Evolutionary conservation across 306 rosid genomes (phyloP).

Genomic region (Cucumis hystrix): DNA sequence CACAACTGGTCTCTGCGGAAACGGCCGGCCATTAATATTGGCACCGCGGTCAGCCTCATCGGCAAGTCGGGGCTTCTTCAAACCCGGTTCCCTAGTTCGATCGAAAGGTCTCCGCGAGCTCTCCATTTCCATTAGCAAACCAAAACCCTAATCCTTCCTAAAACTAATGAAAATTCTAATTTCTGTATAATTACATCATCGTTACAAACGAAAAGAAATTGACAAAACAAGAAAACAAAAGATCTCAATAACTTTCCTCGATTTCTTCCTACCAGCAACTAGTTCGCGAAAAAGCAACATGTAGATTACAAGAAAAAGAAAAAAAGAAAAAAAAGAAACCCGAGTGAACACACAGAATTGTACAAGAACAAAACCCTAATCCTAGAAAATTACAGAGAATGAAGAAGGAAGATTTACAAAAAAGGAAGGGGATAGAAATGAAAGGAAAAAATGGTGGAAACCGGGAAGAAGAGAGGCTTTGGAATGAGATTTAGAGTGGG

Average conservation of each 20-base stretch:
- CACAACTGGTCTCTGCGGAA: conserved; percentile 39
- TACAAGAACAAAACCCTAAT: conserved; percentile 5
- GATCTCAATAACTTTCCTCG: background rate
- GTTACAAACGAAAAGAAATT: background rate
- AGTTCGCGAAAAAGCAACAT: background rate
- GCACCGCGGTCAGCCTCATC: conserved; percentile 40
- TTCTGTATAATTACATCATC: conserved; percentile 6
- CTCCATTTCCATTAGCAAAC: conserved; percentile 56
- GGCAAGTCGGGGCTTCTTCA: conserved; percentile 67
- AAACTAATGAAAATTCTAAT: conserved; percentile 20
- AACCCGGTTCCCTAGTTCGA: conserved; percentile 66
- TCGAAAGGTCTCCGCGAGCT: conserved; percentile 70
- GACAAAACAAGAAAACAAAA: background rate
- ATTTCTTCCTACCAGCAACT: background rate
- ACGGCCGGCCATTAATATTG: conserved; percentile 33
- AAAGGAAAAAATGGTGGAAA: background rate
- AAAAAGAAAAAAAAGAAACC: background rate
- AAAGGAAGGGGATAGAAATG: background rate
- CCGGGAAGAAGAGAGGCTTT: background rate
- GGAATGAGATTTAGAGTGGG: background rate
- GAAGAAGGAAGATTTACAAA: background rate
- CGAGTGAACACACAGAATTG: background rate
- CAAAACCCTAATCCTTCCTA: conserved; percentile 46
- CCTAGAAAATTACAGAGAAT: background rate
- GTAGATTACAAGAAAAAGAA: background rate